Base-by-base conservation (phyloP, 106 monocot species). In the Platanthera guangdongensis region DNA sequence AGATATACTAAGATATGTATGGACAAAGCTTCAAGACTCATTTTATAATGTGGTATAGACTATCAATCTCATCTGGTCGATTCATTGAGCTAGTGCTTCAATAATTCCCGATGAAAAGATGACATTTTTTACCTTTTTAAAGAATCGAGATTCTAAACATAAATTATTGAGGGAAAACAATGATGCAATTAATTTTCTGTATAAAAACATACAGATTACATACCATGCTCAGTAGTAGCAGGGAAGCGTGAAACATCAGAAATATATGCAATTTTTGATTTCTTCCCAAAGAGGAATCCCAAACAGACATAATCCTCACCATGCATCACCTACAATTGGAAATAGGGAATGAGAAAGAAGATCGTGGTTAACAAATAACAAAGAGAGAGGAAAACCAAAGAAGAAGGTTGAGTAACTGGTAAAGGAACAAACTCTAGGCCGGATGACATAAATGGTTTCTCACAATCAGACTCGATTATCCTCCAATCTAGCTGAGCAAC, bases 211-310 rank as follows among this genome's bases (percentile, higher is more conserved):
- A 51, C 70, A 71, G 10, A 51, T 72, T 18, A 11, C 72, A 50
- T 86, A 96, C 96, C 86, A 80, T 90, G 80, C 81, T 93, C 93
- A 57, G 94, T 94, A 67, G 75, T 82, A 77, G 80, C 73, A 76
- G 86, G 90, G 81, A 97, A 88, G 39, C 93, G 91, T 67, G 97
- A 97, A 82, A 94, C 88, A 82, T 97, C 97, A 50, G 97, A 97
- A 80, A 97, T 85, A 72, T 97, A 97, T 75, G 97, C 97, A 80
- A 91, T 77, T 85, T 80, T 89, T 74, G 86, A 88, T 77, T 89
- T 91, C 78, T 74, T 54, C 12, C 97, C 97, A 79, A 97, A 97
- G 68, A 94, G 89, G 53, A 94, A 97, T 22, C 97, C 97, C 52
- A 94, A 81, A 51, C 80, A 87, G 52, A 91, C 45, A 72, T 97